phyloP scores from a whole-genome alignment of 1,139 yeast genomes.

The Protomyces macrosporus region DNA sequence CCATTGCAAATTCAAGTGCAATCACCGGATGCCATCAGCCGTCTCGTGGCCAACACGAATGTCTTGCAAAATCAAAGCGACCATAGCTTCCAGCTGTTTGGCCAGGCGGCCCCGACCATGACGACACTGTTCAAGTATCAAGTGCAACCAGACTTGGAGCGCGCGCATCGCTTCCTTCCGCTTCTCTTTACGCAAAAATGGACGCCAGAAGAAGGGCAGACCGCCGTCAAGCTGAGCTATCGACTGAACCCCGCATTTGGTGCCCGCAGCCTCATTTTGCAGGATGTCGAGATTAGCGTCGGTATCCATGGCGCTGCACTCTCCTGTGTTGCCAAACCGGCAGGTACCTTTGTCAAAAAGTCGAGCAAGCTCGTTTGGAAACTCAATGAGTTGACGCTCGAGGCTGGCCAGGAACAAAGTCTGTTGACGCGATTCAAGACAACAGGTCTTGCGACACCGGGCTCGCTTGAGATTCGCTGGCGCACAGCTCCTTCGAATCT shows the following conservation, averaged over 20 bases:
- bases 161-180: conserved; percentile 50
- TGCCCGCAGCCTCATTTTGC: conserved; percentile 44
- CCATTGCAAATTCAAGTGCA: conserved; percentile 13
- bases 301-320: conserved; percentile 43
- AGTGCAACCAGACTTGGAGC: conserved; percentile 42
- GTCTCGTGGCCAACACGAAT: conserved; percentile 8
- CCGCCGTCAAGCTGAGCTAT: conserved; percentile 73
- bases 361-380: conserved; percentile 56
- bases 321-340: conserved; percentile 82
- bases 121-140: conserved; percentile 69
- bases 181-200: conserved; percentile 71
- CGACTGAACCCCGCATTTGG: conserved; percentile 52
- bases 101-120: conserved; percentile 36
- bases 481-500: conserved; percentile 11
- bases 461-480: conserved; percentile 7
- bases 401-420: conserved; percentile 59
- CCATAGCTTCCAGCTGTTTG: neutral
- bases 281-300: conserved; percentile 64
- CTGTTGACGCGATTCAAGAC: conserved; percentile 42
- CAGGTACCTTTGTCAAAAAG: conserved; percentile 79
- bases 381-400: conserved; percentile 48
- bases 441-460: conserved; percentile 32
- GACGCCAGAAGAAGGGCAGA: conserved; percentile 80
- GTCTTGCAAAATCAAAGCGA: neutral
- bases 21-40: conserved; percentile 17